phyloP scores from a whole-genome alignment of 2,329 filamentous ascomycete species.

The Aulographum hederae region DNA sequence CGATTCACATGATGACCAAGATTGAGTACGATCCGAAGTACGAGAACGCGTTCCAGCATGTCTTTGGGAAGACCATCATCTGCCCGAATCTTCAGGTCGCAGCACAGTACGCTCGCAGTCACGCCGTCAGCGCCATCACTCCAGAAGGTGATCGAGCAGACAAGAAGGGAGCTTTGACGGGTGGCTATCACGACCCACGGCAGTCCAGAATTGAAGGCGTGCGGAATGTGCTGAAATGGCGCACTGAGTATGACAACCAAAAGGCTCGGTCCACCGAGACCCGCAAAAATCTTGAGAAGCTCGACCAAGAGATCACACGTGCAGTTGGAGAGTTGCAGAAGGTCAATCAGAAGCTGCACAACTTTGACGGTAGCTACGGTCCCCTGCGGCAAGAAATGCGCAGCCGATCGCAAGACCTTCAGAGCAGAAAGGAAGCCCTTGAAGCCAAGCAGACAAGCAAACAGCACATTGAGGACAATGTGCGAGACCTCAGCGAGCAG shows the following conservation, averaged over 20 bases:
- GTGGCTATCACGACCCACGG: conserved; percentile 77
- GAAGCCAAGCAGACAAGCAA: conserved; percentile 48
- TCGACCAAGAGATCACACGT: conserved; percentile 77
- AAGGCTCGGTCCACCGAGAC: conserved; percentile 46
- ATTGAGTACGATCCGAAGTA: conserved; percentile 60
- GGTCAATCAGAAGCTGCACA: conserved; percentile 56
- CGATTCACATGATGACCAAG: conserved; percentile 71
- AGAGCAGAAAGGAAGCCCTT: conserved; percentile 54
- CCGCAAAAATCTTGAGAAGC: conserved; percentile 49
- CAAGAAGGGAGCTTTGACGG: conserved; percentile 86
- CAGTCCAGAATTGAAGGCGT: conserved; percentile 79
- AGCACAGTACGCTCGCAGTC: conserved; percentile 78
- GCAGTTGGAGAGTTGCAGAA: conserved; percentile 75
- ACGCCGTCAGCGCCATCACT: conserved; percentile 83
- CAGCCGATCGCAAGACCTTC: conserved; percentile 55
- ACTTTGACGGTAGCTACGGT: conserved; percentile 66
- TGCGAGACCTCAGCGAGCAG: conserved; percentile 45
- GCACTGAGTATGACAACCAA: conserved; percentile 54
- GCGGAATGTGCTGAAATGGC: conserved; percentile 53
- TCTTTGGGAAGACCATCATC: conserved; percentile 89
- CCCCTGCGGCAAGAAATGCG: conserved; percentile 62
- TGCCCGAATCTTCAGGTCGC: conserved; percentile 80
- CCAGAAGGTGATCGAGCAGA: conserved; percentile 88
- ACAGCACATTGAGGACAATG: conserved; percentile 48
- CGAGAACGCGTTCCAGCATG: conserved; percentile 77